A percentile compares a stretch with the other conserved stretches of the same genome.
Evolutionary conservation across 2,329 filamentous ascomycete species (phyloP).

Genomic region (Colletotrichum cordylinicola): DNA sequence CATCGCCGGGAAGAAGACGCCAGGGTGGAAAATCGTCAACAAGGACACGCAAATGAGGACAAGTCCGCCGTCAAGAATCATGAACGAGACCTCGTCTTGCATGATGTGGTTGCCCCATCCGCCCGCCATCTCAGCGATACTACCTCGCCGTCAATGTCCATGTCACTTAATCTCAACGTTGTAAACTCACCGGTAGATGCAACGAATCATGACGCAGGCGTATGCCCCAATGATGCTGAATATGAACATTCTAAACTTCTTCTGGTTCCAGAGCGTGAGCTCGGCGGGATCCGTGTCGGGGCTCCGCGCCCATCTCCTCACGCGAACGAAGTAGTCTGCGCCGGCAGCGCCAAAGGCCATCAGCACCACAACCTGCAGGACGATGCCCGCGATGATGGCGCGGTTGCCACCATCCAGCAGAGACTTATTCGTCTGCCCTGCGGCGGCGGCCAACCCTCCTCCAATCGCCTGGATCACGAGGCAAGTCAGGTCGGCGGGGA

Average conservation of each 20-base stretch:
- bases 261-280: constrained; percentile 46
- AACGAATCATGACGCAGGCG: constrained; percentile 51
- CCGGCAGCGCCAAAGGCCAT: constrained; percentile 48
- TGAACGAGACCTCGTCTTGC: constrained; percentile 65
- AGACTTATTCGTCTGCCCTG: constrained; percentile 40
- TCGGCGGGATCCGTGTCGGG: constrained; percentile 27
- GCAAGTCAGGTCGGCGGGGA: constrained; percentile 64
- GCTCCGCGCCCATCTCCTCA: constrained; percentile 41
- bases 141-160: constrained; percentile 28
- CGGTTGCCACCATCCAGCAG: constrained; percentile 53
- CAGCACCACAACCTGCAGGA: constrained; percentile 58
- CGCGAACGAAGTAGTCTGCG: constrained; percentile 51
- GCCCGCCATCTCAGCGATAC: constrained; percentile 67
- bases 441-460: constrained; percentile 59
- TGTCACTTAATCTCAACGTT: neutral
- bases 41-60: constrained; percentile 54
- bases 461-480: constrained; percentile 65
- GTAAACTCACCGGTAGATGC: constrained; percentile 56
- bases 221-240: constrained; percentile 52
- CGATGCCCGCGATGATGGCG: constrained; percentile 59
- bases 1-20: constrained; percentile 62
- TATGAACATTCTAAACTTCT: constrained; percentile 49
- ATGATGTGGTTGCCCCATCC: constrained; percentile 70
- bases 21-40: constrained; percentile 60
- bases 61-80: constrained; percentile 60